Conservation (phyloP, 805 yeast genomes). For the Lachancea waltii region DNA sequence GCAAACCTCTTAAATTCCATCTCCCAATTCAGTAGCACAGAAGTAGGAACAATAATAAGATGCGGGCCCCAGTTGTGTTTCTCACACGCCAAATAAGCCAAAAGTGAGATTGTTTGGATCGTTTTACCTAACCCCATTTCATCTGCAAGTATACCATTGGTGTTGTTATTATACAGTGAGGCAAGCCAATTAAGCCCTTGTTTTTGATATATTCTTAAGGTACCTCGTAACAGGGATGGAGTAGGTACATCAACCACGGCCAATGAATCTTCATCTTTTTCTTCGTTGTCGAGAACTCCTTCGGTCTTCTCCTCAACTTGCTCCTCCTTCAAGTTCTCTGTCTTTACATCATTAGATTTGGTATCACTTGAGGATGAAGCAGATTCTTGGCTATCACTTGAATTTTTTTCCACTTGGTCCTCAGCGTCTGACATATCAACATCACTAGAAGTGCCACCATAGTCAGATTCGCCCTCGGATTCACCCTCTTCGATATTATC, state of each 20-base stretch:
- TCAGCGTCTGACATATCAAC: constrained; percentile 3
- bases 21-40: constrained; percentile 97
- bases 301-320: constrained; percentile 6
- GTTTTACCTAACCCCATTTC: constrained; percentile 99
- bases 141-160: constrained; percentile 96
- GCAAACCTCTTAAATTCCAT: constrained; percentile 98
- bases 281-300: background rate
- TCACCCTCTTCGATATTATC: constrained; percentile 23
- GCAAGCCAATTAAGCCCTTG: constrained; percentile 98
- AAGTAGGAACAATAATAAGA: constrained; percentile 92
- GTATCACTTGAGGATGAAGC: too few relatives aligned
- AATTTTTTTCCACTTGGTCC: background rate
- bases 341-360: too few relatives aligned
- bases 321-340: constrained; percentile 8
- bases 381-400: constrained; percentile 2
- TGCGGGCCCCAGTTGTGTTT: constrained; percentile 98
- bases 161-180: constrained; percentile 80
- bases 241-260: constrained; percentile 66
- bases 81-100: constrained; percentile 86
- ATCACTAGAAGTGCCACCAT: constrained; percentile 18
- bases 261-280: constrained; percentile 19
- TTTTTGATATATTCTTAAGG: constrained; percentile 83
- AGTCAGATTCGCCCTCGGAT: constrained; percentile 21
- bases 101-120: constrained; percentile 84
- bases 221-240: constrained; percentile 75